phyloP scores from a whole-genome alignment of 2,329 filamentous ascomycete species.

The Pseudogymnoascus sp. region DNA sequence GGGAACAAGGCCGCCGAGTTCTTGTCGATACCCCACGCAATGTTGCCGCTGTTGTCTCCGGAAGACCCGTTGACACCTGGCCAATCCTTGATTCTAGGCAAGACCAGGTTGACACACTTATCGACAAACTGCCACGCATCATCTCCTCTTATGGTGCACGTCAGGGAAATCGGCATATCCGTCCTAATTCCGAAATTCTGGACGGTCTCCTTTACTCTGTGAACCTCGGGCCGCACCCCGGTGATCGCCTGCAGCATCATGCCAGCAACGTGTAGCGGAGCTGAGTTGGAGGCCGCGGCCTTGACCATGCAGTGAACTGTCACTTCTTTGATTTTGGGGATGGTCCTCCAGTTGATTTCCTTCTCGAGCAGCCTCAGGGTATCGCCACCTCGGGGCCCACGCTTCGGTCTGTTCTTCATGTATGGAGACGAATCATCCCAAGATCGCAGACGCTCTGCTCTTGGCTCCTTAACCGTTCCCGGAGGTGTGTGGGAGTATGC shows the following conservation, averaged over 20 bases:
- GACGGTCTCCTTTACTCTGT: slow-evolving; percentile 63
- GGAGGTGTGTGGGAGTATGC: slow-evolving; percentile 82
- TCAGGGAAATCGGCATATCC: slow-evolving; percentile 67
- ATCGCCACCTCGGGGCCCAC: slow-evolving; percentile 75
- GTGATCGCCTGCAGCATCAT: slow-evolving; percentile 82
- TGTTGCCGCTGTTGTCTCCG: slow-evolving; percentile 83
- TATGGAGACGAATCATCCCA: slow-evolving; percentile 94
- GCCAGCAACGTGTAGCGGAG: slow-evolving; percentile 72
- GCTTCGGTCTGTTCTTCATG: slow-evolving; percentile 80
- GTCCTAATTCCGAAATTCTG: slow-evolving; percentile 67
- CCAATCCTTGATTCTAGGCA: slow-evolving; percentile 97
- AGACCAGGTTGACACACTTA: slow-evolving; percentile 81
- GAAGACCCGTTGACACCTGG: slow-evolving; percentile 65
- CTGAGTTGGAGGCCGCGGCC: slow-evolving; percentile 60
- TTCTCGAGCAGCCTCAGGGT: slow-evolving; percentile 65
- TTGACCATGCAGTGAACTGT: slow-evolving; percentile 72
- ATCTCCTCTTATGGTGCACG: slow-evolving; percentile 69
- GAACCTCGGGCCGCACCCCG: slow-evolving; percentile 64
- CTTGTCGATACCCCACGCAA: slow-evolving; percentile 71
- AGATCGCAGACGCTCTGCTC: slow-evolving; percentile 62
- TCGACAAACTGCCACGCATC: slow-evolving; percentile 85
- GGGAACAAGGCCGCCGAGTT: slow-evolving; percentile 79
- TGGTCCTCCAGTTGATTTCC: slow-evolving; percentile 71
- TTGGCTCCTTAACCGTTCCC: slow-evolving; percentile 53
- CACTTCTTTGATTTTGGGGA: slow-evolving; percentile 74